These are phyloP conservation scores for Colletotrichum zoysiae DNA, from an alignment of 2,329 filamentous ascomycete genomes.

Conservation along the genomic window DNA sequence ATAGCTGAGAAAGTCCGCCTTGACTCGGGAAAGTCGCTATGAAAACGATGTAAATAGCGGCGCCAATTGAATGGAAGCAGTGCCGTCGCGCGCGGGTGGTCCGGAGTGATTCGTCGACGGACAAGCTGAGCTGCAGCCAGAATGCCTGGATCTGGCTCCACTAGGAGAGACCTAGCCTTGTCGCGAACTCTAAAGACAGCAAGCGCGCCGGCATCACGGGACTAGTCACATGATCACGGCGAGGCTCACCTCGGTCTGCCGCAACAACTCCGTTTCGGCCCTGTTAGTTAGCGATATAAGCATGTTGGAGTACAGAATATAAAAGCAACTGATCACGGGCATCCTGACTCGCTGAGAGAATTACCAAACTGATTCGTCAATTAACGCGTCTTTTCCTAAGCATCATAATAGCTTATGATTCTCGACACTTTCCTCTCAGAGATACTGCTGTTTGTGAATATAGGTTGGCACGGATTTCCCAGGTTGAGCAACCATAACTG, in stretches of 20 bases:
- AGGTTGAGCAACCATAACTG: too few species aligned
- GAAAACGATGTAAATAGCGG: neutral
- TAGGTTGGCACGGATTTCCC: too few species aligned
- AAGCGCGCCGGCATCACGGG: neutral
- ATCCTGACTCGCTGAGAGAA: neutral
- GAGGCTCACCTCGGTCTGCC: neutral
- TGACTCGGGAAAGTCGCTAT: neutral
- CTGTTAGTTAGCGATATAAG: neutral
- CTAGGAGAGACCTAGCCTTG: slow-evolving; percentile 20
- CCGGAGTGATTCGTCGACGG: slow-evolving; percentile 8
- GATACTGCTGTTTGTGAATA: too few species aligned
- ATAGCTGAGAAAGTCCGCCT: neutral
- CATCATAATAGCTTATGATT: too few species aligned
- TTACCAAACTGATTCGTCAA: neutral
- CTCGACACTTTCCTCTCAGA: too few species aligned
- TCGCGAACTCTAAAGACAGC: slow-evolving; percentile 21
- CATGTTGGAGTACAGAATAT: neutral
- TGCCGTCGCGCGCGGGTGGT: slow-evolving; percentile 16
- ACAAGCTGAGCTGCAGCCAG: slow-evolving; percentile 17
- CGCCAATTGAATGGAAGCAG: slow-evolving; percentile 17
- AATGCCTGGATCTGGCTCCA: slow-evolving; percentile 28
- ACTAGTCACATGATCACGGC: neutral
- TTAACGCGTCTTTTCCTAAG: too few species aligned
- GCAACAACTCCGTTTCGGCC: neutral
- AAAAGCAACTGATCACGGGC: neutral